Percentiles rank a stretch among this genome's conserved stretches.
phyloP scores from a whole-genome alignment of 2,329 filamentous ascomycete species.

The Phialophora verrucosa region DNA sequence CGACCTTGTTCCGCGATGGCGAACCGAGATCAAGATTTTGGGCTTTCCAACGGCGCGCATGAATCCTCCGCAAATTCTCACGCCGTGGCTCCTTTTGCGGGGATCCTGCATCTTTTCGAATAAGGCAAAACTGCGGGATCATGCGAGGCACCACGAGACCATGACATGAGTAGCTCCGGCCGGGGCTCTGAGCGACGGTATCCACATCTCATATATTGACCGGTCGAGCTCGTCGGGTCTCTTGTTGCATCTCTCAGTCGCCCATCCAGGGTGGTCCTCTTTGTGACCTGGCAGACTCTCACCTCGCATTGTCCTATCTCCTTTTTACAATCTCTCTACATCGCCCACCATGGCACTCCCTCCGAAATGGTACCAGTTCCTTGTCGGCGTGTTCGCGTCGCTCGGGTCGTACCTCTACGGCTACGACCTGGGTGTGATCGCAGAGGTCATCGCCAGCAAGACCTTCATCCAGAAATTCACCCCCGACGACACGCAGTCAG shows the following conservation, averaged over 20 bases:
- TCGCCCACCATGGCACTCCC: slow-evolving; percentile 56
- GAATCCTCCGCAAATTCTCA: neutral
- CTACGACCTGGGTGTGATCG: slow-evolving; percentile 66
- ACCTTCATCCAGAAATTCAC: slow-evolving; percentile 46
- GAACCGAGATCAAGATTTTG: neutral
- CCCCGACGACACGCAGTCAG: slow-evolving; percentile 50
- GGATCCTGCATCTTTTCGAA: slow-evolving; percentile 16
- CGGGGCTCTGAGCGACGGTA: neutral
- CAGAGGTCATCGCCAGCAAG: slow-evolving; percentile 58
- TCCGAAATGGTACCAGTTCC: slow-evolving; percentile 66
- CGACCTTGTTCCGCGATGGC: neutral
- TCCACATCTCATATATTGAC: slow-evolving; percentile 24
- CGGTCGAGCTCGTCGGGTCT: slow-evolving; percentile 5
- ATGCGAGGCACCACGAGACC: slow-evolving; percentile 20
- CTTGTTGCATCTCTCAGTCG: neutral
- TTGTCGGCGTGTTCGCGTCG: slow-evolving; percentile 64
- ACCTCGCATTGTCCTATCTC: neutral
- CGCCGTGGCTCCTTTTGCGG: neutral
- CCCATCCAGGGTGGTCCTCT: neutral
- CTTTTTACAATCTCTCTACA: neutral
- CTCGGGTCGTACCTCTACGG: slow-evolving; percentile 64
- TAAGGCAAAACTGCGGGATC: slow-evolving; percentile 32
- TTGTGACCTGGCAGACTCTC: neutral
- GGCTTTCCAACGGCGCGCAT: neutral
- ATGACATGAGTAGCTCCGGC: slow-evolving; percentile 1